A percentile compares a stretch with the other conserved stretches of the same genome.
These are phyloP conservation scores for Leishmania gerbilli DNA, from an alignment of 208 protist species.

Conservation along the genomic window DNA sequence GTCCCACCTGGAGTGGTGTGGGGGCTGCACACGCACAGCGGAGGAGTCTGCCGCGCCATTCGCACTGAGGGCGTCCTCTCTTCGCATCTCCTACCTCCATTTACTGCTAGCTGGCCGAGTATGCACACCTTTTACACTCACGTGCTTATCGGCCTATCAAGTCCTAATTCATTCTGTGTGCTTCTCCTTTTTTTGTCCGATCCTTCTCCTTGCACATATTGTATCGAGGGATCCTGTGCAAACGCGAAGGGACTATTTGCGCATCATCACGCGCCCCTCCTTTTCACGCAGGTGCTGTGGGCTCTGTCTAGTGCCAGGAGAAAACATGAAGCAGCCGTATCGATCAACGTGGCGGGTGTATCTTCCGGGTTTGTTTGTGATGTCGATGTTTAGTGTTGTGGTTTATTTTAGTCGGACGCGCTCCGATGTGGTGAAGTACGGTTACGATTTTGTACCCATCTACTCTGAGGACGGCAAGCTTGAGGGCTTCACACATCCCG, in stretches of 20 bases:
- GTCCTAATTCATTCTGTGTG: too few relatives aligned
- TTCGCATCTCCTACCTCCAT: background rate
- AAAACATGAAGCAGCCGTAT: slow-evolving; percentile 71
- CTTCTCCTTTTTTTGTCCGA: background rate
- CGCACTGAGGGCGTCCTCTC: too few relatives aligned
- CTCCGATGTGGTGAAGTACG: slow-evolving; percentile 69
- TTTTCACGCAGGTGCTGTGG: background rate
- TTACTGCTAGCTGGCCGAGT: background rate
- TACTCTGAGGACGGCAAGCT: slow-evolving; percentile 88
- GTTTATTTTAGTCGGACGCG: slow-evolving; percentile 74
- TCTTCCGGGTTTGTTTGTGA: slow-evolving; percentile 70
- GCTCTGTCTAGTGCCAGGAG: background rate
- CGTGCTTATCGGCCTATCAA: background rate
- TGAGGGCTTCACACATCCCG: slow-evolving; percentile 87
- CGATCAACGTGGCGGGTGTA: slow-evolving; percentile 83
- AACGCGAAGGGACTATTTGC: background rate
- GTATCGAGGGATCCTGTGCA: background rate
- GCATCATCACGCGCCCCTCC: background rate
- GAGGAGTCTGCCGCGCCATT: background rate
- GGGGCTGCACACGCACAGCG: background rate
- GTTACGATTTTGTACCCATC: slow-evolving; percentile 88
- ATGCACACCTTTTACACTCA: too few relatives aligned
- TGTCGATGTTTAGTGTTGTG: slow-evolving; percentile 63
- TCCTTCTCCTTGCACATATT: background rate
- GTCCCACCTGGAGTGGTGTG: background rate